Conservation (phyloP, 768 basidiomycete genomes). For the Boletus reticulatus region DNA sequence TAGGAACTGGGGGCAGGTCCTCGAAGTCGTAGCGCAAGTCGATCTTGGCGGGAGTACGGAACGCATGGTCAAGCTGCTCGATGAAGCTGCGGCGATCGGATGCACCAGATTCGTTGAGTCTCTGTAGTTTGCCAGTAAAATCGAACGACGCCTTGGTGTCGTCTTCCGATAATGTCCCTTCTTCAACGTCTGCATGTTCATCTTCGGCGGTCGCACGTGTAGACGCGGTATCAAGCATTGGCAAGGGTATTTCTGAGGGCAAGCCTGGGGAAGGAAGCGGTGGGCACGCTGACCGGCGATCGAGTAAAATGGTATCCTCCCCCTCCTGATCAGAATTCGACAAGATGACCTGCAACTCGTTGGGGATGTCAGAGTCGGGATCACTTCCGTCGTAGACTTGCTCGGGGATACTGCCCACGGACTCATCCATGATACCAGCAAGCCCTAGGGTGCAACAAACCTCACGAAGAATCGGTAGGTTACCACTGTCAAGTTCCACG, state of each 20-base stretch:
- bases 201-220: conserved; percentile 41
- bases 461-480: conserved; percentile 45
- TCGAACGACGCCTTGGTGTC: conserved; percentile 82
- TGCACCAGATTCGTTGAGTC: conserved; percentile 65
- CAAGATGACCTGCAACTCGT: conserved; percentile 68
- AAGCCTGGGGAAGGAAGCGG: conserved; percentile 38
- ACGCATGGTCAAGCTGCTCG: conserved; percentile 78
- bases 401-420: conserved; percentile 45
- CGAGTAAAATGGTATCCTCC: conserved; percentile 41
- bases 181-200: conserved; percentile 40
- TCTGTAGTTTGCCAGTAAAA: conserved; percentile 75
- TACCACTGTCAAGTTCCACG: conserved; percentile 17
- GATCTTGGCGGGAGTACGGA: conserved; percentile 71
- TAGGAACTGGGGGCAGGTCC: conserved; percentile 53
- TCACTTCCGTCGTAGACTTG: conserved; percentile 53
- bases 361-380: conserved; percentile 78
- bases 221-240: conserved; percentile 17
- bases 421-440: conserved; percentile 66
- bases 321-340: conserved; percentile 38
- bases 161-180: conserved; percentile 48
- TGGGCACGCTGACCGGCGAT: background rate
- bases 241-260: conserved; percentile 43
- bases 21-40: conserved; percentile 51
- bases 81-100: conserved; percentile 75
- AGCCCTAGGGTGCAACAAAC: conserved; percentile 59